Conservation (phyloP, 2,329 filamentous ascomycete genomes). For the Fusarium haematococcum region DNA sequence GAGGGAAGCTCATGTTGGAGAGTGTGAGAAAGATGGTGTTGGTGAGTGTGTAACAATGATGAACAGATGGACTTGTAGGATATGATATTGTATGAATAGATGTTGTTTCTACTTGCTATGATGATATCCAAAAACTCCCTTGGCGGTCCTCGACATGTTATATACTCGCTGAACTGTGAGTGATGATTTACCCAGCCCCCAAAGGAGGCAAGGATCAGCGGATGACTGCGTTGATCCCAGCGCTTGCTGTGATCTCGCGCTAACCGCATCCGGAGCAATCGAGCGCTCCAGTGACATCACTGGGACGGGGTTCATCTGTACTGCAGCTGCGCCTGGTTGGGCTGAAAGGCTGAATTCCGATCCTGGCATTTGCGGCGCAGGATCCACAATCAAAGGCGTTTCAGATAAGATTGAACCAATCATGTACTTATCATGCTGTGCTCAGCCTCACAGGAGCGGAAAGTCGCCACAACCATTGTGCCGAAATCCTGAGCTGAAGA, state of each 20-base stretch:
- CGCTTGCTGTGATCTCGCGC: neutral
- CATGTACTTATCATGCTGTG: neutral
- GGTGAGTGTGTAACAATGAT: neutral
- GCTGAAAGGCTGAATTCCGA: neutral
- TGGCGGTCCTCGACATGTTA: neutral
- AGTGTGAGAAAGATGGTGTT: neutral
- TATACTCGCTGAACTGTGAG: neutral
- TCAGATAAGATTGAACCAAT: neutral
- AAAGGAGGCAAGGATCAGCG: neutral
- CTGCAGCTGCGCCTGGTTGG: neutral
- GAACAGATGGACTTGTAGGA: neutral
- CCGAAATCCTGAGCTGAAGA: neutral
- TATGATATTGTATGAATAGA: too few relatives aligned
- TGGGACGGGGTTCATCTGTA: neutral
- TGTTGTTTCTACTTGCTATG: neutral
- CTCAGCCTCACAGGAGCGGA: neutral
- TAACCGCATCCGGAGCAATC: neutral
- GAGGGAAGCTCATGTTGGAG: neutral
- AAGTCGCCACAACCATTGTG: neutral
- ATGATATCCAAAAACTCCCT: neutral
- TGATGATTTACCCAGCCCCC: neutral
- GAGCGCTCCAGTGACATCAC: constrained; percentile 5
- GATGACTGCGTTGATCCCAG: neutral
- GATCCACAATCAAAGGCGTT: neutral
- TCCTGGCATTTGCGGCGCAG: neutral